Percentiles rank a stretch among this genome's conserved stretches.
Evolutionary conservation across 441 rosid species (phyloP).

Genomic region (Codiaeum variegatum): DNA sequence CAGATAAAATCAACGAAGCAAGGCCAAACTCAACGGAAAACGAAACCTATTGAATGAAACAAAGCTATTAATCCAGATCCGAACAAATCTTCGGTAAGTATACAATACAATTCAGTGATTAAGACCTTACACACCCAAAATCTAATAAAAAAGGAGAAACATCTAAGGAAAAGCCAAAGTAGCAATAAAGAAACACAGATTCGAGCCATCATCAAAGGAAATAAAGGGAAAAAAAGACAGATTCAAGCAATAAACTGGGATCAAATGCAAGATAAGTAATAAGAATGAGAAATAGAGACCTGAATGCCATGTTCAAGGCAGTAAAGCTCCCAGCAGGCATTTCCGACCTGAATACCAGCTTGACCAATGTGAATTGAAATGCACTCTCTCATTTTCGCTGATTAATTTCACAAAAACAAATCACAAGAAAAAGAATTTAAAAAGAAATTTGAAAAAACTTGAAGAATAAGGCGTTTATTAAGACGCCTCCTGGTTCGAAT

Average conservation of each 20-base stretch:
- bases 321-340: slow-evolving; percentile 65
- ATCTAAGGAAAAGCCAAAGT: background rate
- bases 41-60: background rate
- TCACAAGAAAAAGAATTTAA: background rate
- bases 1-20: too few relatives aligned
- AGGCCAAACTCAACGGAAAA: background rate
- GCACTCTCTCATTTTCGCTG: slow-evolving; percentile 46
- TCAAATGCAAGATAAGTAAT: too few relatives aligned
- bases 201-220: background rate
- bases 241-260: background rate
- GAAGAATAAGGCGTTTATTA: slow-evolving; percentile 62
- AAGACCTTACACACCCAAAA: background rate
- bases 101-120: background rate
- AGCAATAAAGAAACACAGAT: background rate
- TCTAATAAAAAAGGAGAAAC: background rate
- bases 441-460: background rate
- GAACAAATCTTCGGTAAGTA: background rate
- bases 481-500: slow-evolving; percentile 53
- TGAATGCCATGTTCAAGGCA: slow-evolving; percentile 90
- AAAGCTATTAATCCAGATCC: background rate
- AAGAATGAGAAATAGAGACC: slow-evolving; percentile 26
- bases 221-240: background rate
- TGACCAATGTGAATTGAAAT: slow-evolving; percentile 52
- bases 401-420: slow-evolving; percentile 21
- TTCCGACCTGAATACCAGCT: slow-evolving; percentile 54